A percentile compares a stretch with the other conserved stretches of the same genome.
phyloP scores from a whole-genome alignment of 2,329 filamentous ascomycete species.

The Tolypocladium ovalisporum region DNA sequence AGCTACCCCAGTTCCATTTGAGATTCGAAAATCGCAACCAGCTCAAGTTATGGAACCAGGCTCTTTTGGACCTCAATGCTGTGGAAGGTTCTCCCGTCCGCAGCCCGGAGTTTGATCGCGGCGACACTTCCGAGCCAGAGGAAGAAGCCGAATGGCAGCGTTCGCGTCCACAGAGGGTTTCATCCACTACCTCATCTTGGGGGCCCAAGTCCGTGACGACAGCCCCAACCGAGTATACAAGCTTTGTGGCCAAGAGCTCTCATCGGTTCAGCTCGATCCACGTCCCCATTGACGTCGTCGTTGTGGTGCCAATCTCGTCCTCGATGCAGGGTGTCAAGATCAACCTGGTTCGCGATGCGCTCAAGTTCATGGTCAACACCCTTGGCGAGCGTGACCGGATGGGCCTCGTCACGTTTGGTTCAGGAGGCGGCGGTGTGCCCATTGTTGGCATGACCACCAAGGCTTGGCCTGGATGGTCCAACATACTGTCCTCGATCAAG shows the following conservation, averaged over 20 bases:
- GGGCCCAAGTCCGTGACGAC: constrained; percentile 77
- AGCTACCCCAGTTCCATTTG: constrained; percentile 89
- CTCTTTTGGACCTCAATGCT: constrained; percentile 71
- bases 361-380: constrained; percentile 83
- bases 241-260: constrained; percentile 42
- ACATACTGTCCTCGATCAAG: constrained; percentile 75
- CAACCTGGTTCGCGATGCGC: constrained; percentile 78
- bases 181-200: constrained; percentile 74
- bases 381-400: constrained; percentile 91
- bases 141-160: constrained; percentile 75
- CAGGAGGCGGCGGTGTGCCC: constrained; percentile 82
- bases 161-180: constrained; percentile 54
- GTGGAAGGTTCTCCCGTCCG: constrained; percentile 53
- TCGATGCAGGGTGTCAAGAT: constrained; percentile 99
- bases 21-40: constrained; percentile 76
- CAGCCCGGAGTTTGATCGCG: constrained; percentile 67
- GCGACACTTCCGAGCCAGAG: constrained; percentile 70
- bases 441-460: constrained; percentile 98
- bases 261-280: constrained; percentile 49
- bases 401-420: constrained; percentile 95
- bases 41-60: constrained; percentile 82
- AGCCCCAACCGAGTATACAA: constrained; percentile 85
- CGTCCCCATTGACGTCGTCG: constrained; percentile 88
- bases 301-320: constrained; percentile 92
- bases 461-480: constrained; percentile 83